Conservation (phyloP, 805 yeast genomes). For the Metschnikowia continentalis region DNA sequence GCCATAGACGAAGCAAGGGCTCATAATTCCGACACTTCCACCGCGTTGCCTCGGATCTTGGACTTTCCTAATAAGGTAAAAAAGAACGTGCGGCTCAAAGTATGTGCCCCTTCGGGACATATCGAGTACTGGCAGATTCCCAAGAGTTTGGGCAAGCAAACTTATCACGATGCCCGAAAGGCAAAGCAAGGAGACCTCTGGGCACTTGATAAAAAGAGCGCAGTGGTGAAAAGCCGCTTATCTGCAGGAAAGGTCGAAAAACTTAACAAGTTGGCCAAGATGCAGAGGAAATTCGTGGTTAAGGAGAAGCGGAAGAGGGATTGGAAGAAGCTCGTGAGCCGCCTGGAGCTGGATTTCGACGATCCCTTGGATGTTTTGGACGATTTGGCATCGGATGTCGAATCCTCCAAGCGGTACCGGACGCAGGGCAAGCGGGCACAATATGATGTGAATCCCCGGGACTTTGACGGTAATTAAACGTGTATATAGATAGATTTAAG, state of each 20-base stretch:
- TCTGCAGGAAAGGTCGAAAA: constrained; percentile 29
- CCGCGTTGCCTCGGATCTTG: constrained; percentile 68
- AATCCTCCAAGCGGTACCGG: constrained; percentile 29
- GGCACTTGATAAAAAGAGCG: constrained; percentile 48
- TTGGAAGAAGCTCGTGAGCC: constrained; percentile 16
- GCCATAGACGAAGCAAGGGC: constrained; percentile 38
- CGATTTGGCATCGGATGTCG: constrained; percentile 25
- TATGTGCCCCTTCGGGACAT: constrained; percentile 76
- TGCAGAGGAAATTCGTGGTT: constrained; percentile 33
- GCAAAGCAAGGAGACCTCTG: constrained; percentile 81
- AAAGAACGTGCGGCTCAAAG: constrained; percentile 74
- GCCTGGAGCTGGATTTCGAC: constrained; percentile 14
- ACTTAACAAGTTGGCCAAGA: constrained; percentile 33
- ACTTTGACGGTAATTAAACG: constrained; percentile 15
- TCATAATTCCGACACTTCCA: constrained; percentile 20
- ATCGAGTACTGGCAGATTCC: constrained; percentile 88
- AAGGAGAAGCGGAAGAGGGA: constrained; percentile 18
- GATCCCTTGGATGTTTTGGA: constrained; percentile 16
- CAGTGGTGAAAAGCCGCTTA: constrained; percentile 27
- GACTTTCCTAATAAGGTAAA: constrained; percentile 70
- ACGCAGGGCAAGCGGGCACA: constrained; percentile 27
- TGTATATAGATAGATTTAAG: neutral
- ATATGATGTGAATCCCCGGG: constrained; percentile 20
- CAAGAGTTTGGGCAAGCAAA: constrained; percentile 65
- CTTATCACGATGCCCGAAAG: constrained; percentile 88